Evolutionary conservation across 352 stramenopile genomes (phyloP).

Genomic region (Phytophthora foliorum): DNA sequence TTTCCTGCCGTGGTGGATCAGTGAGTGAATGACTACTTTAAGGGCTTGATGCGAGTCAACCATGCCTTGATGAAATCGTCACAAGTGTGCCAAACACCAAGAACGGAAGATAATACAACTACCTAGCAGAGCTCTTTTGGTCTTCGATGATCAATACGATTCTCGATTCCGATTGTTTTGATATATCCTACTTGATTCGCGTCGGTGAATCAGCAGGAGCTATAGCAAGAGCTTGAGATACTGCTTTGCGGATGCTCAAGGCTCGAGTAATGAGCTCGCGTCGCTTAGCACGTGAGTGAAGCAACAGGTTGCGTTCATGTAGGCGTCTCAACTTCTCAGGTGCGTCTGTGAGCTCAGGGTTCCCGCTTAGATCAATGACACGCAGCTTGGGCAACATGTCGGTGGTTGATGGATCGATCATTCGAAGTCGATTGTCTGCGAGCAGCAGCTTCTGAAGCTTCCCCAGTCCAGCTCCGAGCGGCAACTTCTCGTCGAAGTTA

Average conservation of each 20-base stretch:
- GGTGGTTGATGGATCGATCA: slow-evolving; percentile 39
- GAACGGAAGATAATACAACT: slow-evolving; percentile 6
- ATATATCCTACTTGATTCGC: slow-evolving; percentile 21
- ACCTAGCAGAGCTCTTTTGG: neutral
- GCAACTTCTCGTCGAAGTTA: slow-evolving; percentile 39
- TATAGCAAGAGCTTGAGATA: slow-evolving; percentile 44
- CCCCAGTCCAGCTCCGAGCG: slow-evolving; percentile 34
- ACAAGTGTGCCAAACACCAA: no score
- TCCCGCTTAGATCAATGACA: slow-evolving; percentile 57
- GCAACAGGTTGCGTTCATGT: slow-evolving; percentile 68
- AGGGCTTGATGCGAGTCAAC: no score
- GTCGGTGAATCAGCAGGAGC: slow-evolving; percentile 6
- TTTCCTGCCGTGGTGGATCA: slow-evolving; percentile 77
- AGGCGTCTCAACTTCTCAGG: slow-evolving; percentile 70
- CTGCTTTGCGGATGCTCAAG: slow-evolving; percentile 57
- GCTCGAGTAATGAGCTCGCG: slow-evolving; percentile 71
- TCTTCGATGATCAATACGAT: neutral
- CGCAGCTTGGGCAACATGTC: slow-evolving; percentile 41
- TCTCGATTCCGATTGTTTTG: neutral
- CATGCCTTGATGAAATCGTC: no score
- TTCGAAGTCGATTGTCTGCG: slow-evolving; percentile 46
- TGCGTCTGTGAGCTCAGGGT: slow-evolving; percentile 38
- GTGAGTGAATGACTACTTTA: slow-evolving; percentile 37
- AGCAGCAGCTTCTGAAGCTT: slow-evolving; percentile 56
- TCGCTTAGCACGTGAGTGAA: slow-evolving; percentile 68